A percentile compares a stretch with the other conserved stretches of the same genome.
Conservation (phyloP, 768 basidiomycete species). For the Pholiota conissans region DNA sequence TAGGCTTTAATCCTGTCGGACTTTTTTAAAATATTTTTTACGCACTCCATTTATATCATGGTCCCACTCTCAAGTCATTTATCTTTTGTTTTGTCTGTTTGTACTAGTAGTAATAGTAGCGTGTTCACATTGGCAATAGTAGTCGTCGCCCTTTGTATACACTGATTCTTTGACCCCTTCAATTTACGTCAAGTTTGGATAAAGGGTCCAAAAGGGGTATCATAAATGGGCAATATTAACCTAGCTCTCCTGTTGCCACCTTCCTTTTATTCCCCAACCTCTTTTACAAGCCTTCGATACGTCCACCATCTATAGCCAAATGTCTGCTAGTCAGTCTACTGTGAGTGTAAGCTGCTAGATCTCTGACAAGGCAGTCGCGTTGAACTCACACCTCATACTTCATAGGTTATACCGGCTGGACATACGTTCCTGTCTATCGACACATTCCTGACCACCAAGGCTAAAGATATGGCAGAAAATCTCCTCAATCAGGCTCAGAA, state of each 20-base stretch:
- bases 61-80: neutral
- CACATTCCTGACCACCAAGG: slow-evolving; percentile 29
- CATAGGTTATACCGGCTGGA: slow-evolving; percentile 23
- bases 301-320: neutral
- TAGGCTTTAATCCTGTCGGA: slow-evolving; percentile 4
- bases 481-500: slow-evolving; percentile 29
- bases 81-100: slow-evolving; percentile 2
- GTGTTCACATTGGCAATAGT: neutral
- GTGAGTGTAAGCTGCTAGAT: no score
- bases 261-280: no score
- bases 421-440: slow-evolving; percentile 32
- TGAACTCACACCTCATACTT: neutral
- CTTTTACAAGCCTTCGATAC: neutral
- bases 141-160: neutral
- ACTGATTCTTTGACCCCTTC: neutral
- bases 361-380: no score
- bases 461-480: slow-evolving; percentile 25
- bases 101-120: neutral
- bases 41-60: slow-evolving; percentile 4
- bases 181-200: neutral
- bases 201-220: neutral
- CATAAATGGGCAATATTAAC: neutral
- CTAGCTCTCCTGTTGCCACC: neutral
- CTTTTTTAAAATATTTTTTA: neutral
- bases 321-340: no score